These are phyloP conservation scores for Mycena indigotica DNA, from an alignment of 768 basidiomycete genomes.

Conservation along the genomic window DNA sequence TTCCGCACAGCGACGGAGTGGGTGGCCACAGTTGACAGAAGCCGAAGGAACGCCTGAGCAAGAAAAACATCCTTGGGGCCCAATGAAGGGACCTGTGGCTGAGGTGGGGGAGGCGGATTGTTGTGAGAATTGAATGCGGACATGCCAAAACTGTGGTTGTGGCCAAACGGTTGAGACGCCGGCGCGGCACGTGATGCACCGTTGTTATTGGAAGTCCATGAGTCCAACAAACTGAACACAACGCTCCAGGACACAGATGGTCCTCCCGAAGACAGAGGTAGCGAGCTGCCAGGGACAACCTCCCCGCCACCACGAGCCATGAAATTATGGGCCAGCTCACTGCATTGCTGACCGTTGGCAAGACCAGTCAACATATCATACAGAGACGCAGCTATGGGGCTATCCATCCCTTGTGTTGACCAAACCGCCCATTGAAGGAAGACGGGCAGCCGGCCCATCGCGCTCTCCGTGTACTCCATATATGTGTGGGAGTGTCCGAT, in stretches of 20 bases:
- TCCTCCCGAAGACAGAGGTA: conserved; percentile 53
- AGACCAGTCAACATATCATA: conserved; percentile 90
- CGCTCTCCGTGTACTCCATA: conserved; percentile 62
- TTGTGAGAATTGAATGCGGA: conserved; percentile 23
- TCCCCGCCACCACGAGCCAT: conserved; percentile 77
- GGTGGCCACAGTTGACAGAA: conserved; percentile 74
- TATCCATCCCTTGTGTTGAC: conserved; percentile 76
- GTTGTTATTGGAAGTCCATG: conserved; percentile 64
- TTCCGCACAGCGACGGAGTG: conserved; percentile 78
- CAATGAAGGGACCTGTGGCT: conserved; percentile 51
- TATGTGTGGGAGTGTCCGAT: conserved; percentile 47
- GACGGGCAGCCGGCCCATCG: conserved; percentile 61
- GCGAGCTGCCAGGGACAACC: conserved; percentile 59
- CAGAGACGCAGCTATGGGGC: conserved; percentile 73
- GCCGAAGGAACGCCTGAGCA: conserved; percentile 77
- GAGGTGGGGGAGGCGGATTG: conserved; percentile 42
- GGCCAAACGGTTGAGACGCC: conserved; percentile 44
- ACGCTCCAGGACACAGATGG: conserved; percentile 76
- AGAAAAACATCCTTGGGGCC: conserved; percentile 74
- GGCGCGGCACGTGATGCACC: conserved; percentile 47
- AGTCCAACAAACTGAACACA: conserved; percentile 74
- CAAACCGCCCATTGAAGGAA: conserved; percentile 92
- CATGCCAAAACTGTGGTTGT: conserved; percentile 19
- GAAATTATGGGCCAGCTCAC: conserved; percentile 87
- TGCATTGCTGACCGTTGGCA: conserved; percentile 81